Conservation (phyloP, 805 yeast species). For the Phaffomyces antillensis region DNA sequence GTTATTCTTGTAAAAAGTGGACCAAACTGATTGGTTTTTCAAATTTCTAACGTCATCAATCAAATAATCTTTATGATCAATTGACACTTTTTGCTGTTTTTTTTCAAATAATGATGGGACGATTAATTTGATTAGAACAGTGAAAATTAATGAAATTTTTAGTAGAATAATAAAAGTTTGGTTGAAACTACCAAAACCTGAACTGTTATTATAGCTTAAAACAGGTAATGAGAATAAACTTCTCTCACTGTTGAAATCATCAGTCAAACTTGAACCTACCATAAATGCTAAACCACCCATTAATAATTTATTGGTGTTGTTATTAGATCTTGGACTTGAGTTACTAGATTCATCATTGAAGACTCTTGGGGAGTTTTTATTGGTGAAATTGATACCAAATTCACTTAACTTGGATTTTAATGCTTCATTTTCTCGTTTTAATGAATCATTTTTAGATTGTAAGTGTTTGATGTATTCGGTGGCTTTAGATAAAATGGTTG, state of each 20-base stretch:
- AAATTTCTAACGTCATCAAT: constrained; percentile 20
- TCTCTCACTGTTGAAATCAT: constrained; percentile 40
- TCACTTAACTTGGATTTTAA: constrained; percentile 24
- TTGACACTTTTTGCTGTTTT: neutral
- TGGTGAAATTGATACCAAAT: constrained; percentile 1
- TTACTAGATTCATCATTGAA: neutral
- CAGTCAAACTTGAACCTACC: constrained; percentile 53
- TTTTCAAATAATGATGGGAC: constrained; percentile 16
- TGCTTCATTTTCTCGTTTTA: constrained; percentile 41
- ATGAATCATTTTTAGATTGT: constrained; percentile 49
- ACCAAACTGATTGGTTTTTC: constrained; percentile 11
- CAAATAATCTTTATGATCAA: neutral
- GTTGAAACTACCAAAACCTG: constrained; percentile 22
- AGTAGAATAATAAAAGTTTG: constrained; percentile 23
- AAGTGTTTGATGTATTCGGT: constrained; percentile 72
- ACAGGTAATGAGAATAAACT: constrained; percentile 44
- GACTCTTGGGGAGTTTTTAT: constrained; percentile 4
- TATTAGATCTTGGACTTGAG: constrained; percentile 11
- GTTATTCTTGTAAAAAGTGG: constrained; percentile 10
- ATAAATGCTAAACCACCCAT: constrained; percentile 61
- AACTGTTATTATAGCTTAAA: constrained; percentile 24
- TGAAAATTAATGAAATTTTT: constrained; percentile 22
- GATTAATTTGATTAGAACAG: constrained; percentile 22
- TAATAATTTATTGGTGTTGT: constrained; percentile 36
- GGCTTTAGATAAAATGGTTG: constrained; percentile 67